Base-by-base conservation (phyloP, 148 eudicot species). In the Rhododendron kiyosumense region DNA sequence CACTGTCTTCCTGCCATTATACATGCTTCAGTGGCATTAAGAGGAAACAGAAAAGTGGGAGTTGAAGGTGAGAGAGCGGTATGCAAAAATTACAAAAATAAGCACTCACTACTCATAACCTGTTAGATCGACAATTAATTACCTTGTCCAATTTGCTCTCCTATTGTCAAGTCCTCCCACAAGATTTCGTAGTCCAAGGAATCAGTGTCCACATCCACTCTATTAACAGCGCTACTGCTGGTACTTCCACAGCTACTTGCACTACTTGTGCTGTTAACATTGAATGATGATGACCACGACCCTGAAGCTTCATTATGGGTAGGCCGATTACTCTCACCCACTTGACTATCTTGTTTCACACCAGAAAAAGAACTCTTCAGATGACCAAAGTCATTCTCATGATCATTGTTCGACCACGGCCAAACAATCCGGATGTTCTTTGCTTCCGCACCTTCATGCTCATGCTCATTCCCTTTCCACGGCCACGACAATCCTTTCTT, bases 111-210 rank as follows among this genome's bases (percentile, higher is more conserved):
- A 12, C 26, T 24, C 26, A 43, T 36, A 54, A n/a, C 57, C 48
- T 26, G n/a, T 81, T 10, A 41, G 59, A 59, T 30, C 9, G 14
- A 67, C 82, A 71, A 36, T 17, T 26, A 79, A 78, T 57, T 90
- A 97, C 99, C 99, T 94, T 97, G 99, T 67, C 99, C 99, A 87
- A 97, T 92, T 86, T 94, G 98, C 91, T 97, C 99, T 84, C 98
- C 95, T 84, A 95, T 90, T 36, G 95, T 93, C 89, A 97, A 91
- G 84, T 97, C 99, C 89, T 97, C 99, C 99, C 99, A 97, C 90
- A 93, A 85, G 78, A 97, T 94, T 92, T 97, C 99, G 84, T 91
- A 94, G 87, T 97, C 98, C 88, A 93, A 89, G 90, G 90, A 88
- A 86, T 97, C 99, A 79, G 88, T 87, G 73, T 95, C 98, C 61